Conservation (phyloP, 495 filamentous ascomycete species). For the Aspergillus cristatus region DNA sequence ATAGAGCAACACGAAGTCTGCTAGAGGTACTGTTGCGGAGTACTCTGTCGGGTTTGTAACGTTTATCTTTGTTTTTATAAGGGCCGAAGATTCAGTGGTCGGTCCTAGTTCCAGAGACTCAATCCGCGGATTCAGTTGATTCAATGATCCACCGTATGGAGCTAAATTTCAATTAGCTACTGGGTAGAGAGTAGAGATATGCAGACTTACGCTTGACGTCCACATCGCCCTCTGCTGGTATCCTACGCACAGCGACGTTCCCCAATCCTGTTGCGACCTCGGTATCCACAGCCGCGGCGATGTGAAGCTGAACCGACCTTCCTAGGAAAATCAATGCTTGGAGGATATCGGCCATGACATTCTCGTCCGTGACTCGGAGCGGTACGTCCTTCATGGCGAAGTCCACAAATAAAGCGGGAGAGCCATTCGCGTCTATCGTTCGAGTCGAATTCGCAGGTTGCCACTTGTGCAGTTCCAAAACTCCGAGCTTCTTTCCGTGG, state of each 20-base stretch:
- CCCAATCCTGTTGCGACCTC: constrained; percentile 72
- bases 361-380: constrained; percentile 66
- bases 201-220: constrained; percentile 73
- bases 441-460: constrained; percentile 73
- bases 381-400: constrained; percentile 70
- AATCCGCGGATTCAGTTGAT: constrained; percentile 50
- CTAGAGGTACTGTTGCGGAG: constrained; percentile 65
- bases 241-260: constrained; percentile 62
- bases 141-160: constrained; percentile 38
- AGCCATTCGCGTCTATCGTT: constrained; percentile 43
- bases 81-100: constrained; percentile 59
- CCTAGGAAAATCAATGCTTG: constrained; percentile 65
- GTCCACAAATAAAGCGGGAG: constrained; percentile 55
- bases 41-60: constrained; percentile 87
- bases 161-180: constrained; percentile 24
- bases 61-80: constrained; percentile 59
- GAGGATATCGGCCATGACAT: constrained; percentile 66
- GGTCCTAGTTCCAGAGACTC: constrained; percentile 56
- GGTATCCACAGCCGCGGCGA: constrained; percentile 78
- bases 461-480: constrained; percentile 70
- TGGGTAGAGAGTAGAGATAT: neutral
- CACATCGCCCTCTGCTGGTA: constrained; percentile 79
- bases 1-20: constrained; percentile 63
- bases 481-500: constrained; percentile 61
- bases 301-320: constrained; percentile 50